phyloP scores from a whole-genome alignment of 2,329 filamentous ascomycete species.

The Mycosphaerella sp. region DNA sequence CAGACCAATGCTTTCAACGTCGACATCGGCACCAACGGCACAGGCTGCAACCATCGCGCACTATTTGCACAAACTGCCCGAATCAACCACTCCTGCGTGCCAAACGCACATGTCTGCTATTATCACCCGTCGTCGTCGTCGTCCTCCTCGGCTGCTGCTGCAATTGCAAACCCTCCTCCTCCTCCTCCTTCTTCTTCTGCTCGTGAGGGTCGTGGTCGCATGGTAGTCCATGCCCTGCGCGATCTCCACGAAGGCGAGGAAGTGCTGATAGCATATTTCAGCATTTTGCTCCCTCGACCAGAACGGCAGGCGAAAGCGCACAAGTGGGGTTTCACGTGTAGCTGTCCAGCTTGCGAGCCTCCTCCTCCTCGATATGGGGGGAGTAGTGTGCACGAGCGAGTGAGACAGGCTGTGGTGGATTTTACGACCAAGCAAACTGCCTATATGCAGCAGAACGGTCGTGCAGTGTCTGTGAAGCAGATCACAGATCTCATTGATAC shows the following conservation, averaged over 20 bases:
- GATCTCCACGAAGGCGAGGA: slow-evolving; percentile 18
- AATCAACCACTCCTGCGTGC: slow-evolving; percentile 24
- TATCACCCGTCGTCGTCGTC: too few species aligned
- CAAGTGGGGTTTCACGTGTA: slow-evolving; percentile 24
- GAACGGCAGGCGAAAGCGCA: slow-evolving; percentile 18
- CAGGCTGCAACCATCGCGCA: slow-evolving; percentile 19
- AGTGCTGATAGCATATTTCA: slow-evolving; percentile 24
- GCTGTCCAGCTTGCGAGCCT: slow-evolving; percentile 18
- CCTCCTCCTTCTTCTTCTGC: too few species aligned
- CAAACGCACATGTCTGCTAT: slow-evolving; percentile 25
- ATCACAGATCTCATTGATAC: slow-evolving; percentile 8
- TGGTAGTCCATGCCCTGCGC: slow-evolving; percentile 21
- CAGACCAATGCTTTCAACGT: slow-evolving; percentile 27
- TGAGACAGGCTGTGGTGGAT: slow-evolving; percentile 11
- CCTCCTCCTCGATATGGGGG: background rate
- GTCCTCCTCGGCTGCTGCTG: too few species aligned
- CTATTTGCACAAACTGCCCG: slow-evolving; percentile 21
- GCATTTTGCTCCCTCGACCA: slow-evolving; percentile 17
- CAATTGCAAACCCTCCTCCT: too few species aligned
- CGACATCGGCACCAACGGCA: slow-evolving; percentile 17
- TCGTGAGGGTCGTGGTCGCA: slow-evolving; percentile 12
- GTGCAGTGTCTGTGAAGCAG: slow-evolving; percentile 5
- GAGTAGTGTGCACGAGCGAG: slow-evolving; percentile 5
- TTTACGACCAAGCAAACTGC: slow-evolving; percentile 12
- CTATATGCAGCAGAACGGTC: slow-evolving; percentile 9